Base-by-base conservation (phyloP, 1,284 basidiomycete species). In the Cystobasidium slooffiae region DNA sequence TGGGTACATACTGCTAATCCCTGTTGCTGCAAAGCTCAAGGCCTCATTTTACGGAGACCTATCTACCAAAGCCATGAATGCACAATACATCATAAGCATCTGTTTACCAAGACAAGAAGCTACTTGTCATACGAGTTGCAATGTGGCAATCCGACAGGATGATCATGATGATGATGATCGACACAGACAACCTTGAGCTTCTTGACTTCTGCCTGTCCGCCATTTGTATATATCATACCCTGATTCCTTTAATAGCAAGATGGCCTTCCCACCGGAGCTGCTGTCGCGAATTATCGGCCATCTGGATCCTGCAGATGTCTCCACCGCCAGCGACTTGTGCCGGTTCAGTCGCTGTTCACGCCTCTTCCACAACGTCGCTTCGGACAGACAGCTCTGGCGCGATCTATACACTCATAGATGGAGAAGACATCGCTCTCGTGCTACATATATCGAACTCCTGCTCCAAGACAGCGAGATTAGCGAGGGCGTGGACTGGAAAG, bases 231-330 rank as follows among this genome's bases (percentile, higher is more conserved):
- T 5, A 31, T 31, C 31, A 31, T 31, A 31, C 31, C 31, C 31
- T 31, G 31, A 31, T 31, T 24, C 53, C n/a, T 16, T 52, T n/a
- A 18, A 8, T n/a, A 20, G 2, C 18, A 37, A 16, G 9, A 68
- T 68, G 66, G 52, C 39, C 41, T 63, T 73, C 12, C 59, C 70
- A 6, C 62, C 70, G 16, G 70, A 73, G 63, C 44, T 73, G 52
- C 63, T 73, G 10, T 39, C 62, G n/a, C 39, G 24, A 9, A 55
- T 73, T 16, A 22, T 73, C 22, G 63, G 51, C 41, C 20, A 62
- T 14, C 52, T 73, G 41, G 63, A 73, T 20, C 49, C 63, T 43
- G 37, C 51, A 41, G 55, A 66, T 16, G 39, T 39, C 18, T 7
- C n/a, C 22, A 47, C 70, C 8, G 70, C 62, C 39, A 14, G 66